Evolutionary conservation across 352 stramenopile species (phyloP).

Genomic region (Phytophthora hibernalis): DNA sequence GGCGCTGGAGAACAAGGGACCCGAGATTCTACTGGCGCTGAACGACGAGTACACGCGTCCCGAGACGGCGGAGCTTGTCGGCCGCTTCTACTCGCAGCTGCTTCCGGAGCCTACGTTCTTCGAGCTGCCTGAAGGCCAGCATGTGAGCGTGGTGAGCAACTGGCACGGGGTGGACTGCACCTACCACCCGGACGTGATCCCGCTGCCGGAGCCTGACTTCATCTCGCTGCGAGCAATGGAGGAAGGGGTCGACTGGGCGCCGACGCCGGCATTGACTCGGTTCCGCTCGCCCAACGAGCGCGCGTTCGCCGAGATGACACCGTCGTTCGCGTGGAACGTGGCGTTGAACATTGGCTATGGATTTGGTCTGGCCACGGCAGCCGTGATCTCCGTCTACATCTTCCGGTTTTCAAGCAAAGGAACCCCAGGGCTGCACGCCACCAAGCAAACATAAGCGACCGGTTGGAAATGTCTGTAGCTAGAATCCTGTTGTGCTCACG

Average conservation of each 20-base stretch:
- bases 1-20: constrained; percentile 55
- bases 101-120: constrained; percentile 61
- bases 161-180: constrained; percentile 72
- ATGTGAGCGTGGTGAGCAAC: constrained; percentile 68
- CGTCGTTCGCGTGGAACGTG: constrained; percentile 39
- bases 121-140: constrained; percentile 64
- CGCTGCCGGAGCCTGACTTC: constrained; percentile 37
- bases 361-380: constrained; percentile 54
- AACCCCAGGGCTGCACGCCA: constrained; percentile 18
- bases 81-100: constrained; percentile 65
- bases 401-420: constrained; percentile 64
- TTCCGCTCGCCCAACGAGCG: constrained; percentile 44
- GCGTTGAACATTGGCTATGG: constrained; percentile 53
- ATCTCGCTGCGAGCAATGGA: constrained; percentile 35
- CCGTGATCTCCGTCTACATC: constrained; percentile 63
- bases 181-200: constrained; percentile 63
- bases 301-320: constrained; percentile 44
- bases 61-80: constrained; percentile 61
- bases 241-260: constrained; percentile 23
- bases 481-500: constrained; percentile 12
- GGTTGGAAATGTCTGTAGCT: constrained; percentile 16
- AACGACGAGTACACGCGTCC: constrained; percentile 80
- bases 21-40: constrained; percentile 74
- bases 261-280: constrained; percentile 24
- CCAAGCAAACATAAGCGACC: constrained; percentile 44